Base-by-base conservation (phyloP, 805 yeast genomes). In the Lipomyces japonicus region DNA sequence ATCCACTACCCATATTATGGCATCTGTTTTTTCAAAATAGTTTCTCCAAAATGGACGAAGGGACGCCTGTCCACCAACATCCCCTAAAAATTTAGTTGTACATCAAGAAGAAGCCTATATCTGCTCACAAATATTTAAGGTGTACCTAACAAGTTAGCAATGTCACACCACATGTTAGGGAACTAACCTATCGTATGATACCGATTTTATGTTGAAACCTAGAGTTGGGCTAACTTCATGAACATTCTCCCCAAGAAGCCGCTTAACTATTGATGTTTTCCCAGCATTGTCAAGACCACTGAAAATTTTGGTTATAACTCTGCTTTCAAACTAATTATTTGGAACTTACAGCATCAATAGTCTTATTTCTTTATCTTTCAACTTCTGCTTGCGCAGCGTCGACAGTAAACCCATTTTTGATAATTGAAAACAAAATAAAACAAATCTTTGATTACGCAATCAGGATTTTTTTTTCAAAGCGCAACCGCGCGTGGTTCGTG, bases 1-100 rank as follows among this genome's bases (percentile, higher is more conserved):
- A 67, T 91, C 97, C 4, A 91, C 75, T 19, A 90, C 95, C 96
- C 96, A 90, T 10, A 90, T 67, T 16, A 90, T 71, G 4, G 80
- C 78, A 60, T 90, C 90, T 0, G 85, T 80, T 60, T 79, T 80
- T 57, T 89, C 96, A 63, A 85, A 90, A 66, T 91, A 90, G 68
- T 90, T 91, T 61, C 86, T 81, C 97, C 97, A 90, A 73, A 89
- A 89, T 16, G 90, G 81, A 41, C 97, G 71, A 37, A 90, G 71
- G 1, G 91, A 77, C 39, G 75, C 69, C 66, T 90, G 97, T 1
- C 97, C 97, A 3, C 97, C 97, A 10, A 90, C 81, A 63, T 87
- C 96, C 97, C 95, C 61, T 53, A 28, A n/a, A 19, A 3, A 18
- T 14, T 51, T 25, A 50, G 35, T 30, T n/a, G 23, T n/a, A 26